Evolutionary conservation across 768 basidiomycete species (phyloP).

Genomic region (Phanerodontia chrysosporium): DNA sequence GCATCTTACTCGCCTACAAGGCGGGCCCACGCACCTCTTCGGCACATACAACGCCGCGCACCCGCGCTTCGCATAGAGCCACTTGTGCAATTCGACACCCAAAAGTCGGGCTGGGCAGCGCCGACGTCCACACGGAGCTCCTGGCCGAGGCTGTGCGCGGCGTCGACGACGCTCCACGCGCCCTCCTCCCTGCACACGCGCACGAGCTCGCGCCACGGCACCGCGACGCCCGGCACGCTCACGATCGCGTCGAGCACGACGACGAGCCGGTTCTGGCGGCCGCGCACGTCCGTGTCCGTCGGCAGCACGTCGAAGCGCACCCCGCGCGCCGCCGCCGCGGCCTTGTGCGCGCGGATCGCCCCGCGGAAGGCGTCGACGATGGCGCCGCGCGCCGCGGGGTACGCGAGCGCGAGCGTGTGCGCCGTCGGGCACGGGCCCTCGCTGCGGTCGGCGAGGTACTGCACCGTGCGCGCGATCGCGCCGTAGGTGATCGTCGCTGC

Average conservation of each 20-base stretch:
- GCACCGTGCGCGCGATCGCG: constrained; percentile 47
- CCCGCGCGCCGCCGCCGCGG: constrained; percentile 3
- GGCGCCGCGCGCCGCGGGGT: constrained; percentile 42
- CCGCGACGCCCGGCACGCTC: constrained; percentile 53
- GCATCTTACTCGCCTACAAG: too few species aligned
- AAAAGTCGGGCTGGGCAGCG: constrained; percentile 64
- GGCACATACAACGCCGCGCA: constrained; percentile 76
- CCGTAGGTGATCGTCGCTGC: constrained; percentile 43
- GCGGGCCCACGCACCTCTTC: constrained; percentile 35
- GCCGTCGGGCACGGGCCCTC: constrained; percentile 44
- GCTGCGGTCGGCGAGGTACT: constrained; percentile 49
- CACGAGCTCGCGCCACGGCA: constrained; percentile 74
- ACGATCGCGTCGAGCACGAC: constrained; percentile 68
- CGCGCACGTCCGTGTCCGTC: background rate
- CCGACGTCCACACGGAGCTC: constrained; percentile 55
- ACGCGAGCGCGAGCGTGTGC: constrained; percentile 51
- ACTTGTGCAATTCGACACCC: constrained; percentile 88
- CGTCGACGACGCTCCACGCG: constrained; percentile 70
- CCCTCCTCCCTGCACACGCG: constrained; percentile 59
- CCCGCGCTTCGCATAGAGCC: constrained; percentile 69
- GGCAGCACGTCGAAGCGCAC: constrained; percentile 14
- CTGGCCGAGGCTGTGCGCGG: constrained; percentile 76
- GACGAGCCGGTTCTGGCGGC: constrained; percentile 44
- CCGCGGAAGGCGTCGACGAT: constrained; percentile 49
- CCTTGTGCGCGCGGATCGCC: constrained; percentile 30